These are phyloP conservation scores for Calonectria pauciramosa DNA, from an alignment of 2,329 filamentous ascomycete genomes.

Conservation along the genomic window DNA sequence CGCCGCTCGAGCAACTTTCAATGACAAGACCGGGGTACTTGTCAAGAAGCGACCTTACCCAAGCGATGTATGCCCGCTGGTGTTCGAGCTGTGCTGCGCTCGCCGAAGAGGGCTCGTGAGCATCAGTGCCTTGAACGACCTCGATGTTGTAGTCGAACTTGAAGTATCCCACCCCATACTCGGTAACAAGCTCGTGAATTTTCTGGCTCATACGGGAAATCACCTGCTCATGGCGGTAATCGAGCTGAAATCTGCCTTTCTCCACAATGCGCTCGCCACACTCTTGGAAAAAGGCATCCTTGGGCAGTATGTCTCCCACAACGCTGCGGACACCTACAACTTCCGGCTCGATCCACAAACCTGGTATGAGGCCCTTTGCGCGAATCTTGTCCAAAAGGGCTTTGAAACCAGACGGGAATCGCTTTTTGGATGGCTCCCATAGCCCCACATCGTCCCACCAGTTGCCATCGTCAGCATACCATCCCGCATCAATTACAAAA, in stretches of 20 bases:
- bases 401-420: slow-evolving; percentile 50
- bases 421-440: slow-evolving; percentile 49
- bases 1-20: slow-evolving; percentile 54
- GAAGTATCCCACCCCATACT: slow-evolving; percentile 51
- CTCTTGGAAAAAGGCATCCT: slow-evolving; percentile 50
- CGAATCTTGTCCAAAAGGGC: slow-evolving; percentile 43
- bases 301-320: slow-evolving; percentile 43
- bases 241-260: slow-evolving; percentile 50
- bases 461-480: slow-evolving; percentile 52
- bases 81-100: slow-evolving; percentile 48
- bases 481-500: slow-evolving; percentile 54
- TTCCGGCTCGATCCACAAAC: slow-evolving; percentile 53
- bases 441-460: slow-evolving; percentile 55
- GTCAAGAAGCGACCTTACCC: slow-evolving; percentile 47
- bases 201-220: slow-evolving; percentile 41
- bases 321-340: slow-evolving; percentile 47
- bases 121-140: slow-evolving; percentile 50
- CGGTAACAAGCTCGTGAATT: slow-evolving; percentile 39
- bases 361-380: slow-evolving; percentile 45
- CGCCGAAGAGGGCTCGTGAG: slow-evolving; percentile 31
- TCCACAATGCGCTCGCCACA: slow-evolving; percentile 49
- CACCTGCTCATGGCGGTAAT: slow-evolving; percentile 48
- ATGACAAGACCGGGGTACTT: slow-evolving; percentile 48
- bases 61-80: slow-evolving; percentile 50
- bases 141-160: slow-evolving; percentile 57